Evolutionary conservation across 306 rosid genomes (phyloP).

Genomic region (Lathyrus tuberosus): DNA sequence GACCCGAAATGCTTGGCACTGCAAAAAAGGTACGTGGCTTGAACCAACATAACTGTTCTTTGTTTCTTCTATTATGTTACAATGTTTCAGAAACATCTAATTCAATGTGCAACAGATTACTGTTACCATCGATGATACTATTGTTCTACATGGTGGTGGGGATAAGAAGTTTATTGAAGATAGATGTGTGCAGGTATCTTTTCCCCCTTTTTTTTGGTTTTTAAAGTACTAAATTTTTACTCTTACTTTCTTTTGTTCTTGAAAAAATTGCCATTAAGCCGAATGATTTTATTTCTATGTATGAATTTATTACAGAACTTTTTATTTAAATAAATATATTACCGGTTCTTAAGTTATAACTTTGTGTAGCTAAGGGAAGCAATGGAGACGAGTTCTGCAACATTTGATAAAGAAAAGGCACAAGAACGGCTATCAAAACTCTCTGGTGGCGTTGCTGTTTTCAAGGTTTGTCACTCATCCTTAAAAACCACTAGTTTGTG

Average conservation of each 20-base stretch:
- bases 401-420: slow-evolving; percentile 90
- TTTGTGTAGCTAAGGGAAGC: slow-evolving; percentile 69
- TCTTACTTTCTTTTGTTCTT: not conserved
- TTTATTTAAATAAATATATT: not conserved
- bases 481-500: slow-evolving; percentile 31
- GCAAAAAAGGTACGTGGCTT: slow-evolving; percentile 75
- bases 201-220: not conserved
- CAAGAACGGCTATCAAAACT: slow-evolving; percentile 92
- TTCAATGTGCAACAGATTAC: slow-evolving; percentile 63
- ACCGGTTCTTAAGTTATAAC: not conserved
- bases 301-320: not conserved
- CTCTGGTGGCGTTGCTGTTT: slow-evolving; percentile 94
- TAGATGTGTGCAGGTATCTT: slow-evolving; percentile 80
- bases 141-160: slow-evolving; percentile 92
- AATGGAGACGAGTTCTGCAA: slow-evolving; percentile 70
- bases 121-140: slow-evolving; percentile 80
- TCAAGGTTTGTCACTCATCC: slow-evolving; percentile 64
- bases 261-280: not conserved
- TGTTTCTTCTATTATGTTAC: slow-evolving; percentile 15
- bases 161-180: slow-evolving; percentile 91
- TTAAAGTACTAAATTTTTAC: not conserved
- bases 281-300: not conserved
- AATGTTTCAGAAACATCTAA: slow-evolving; percentile 15
- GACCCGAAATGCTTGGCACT: slow-evolving; percentile 79
- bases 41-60: slow-evolving; percentile 21